Base-by-base conservation (phyloP, 2,329 filamentous ascomycete genomes). In the Fusarium chuoi region DNA sequence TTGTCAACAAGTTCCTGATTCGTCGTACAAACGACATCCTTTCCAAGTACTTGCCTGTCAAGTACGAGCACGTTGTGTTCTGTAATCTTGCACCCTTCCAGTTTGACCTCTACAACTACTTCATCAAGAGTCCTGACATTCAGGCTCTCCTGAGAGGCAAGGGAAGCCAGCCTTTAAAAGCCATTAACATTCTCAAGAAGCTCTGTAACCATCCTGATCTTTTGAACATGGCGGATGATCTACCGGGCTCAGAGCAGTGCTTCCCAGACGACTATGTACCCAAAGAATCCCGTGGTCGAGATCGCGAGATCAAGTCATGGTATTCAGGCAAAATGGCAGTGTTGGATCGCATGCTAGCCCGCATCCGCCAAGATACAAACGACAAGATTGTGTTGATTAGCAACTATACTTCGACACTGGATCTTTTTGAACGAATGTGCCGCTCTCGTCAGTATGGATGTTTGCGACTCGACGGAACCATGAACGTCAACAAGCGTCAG, bases 311-410 rank as follows among this genome's bases (percentile, higher is more conserved):
- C 78, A 98, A 96, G 81, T 90, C 95, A 3, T 98, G 94, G 94
- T 98, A 98, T 81, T 98, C 95, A 5, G 97, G 96, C 55, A 99
- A 99, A 83, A 98, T 99, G 95, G 91, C 94, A 78, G 96, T 99
- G 7, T 89, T 99, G n/a, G 96, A 98, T 80, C 92, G 95, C 65
- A 99, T 99, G 97, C 90, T 99, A 56, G 94, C 95, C 39, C 93
- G 96, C 35, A 99, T 99, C 76, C 94, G 94, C 22, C 92, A 95
- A 78, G 96, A 98, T 78, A 98, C 96, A 2, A 98, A 98, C 78
- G 96, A 99, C 88, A 99, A 99, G 83, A 99, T 99, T 78, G 96
- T 99, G 18, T 89, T 99, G 65, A 99, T 99, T 82, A 98, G 94
- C 83, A 99, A 99, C 80, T 99, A 98, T 83, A 99, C 96, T 0